These are phyloP conservation scores for Haplosporangium gracile DNA, from an alignment of 192 early-diverging fungal species.

Conservation along the genomic window DNA sequence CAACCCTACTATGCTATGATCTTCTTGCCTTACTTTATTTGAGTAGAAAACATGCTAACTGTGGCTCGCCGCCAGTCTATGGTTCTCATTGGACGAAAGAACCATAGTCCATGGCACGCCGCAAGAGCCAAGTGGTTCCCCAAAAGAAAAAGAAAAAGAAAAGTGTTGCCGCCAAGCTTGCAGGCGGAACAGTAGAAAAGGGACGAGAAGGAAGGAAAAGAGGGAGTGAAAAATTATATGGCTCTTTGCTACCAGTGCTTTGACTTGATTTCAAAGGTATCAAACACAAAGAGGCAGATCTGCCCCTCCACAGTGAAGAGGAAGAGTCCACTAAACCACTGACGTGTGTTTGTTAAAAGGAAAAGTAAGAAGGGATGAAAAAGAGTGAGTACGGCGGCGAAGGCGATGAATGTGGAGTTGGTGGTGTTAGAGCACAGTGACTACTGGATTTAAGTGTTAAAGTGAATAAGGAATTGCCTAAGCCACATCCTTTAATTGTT, in stretches of 20 bases:
- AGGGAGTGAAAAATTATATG: background rate
- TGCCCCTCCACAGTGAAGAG: background rate
- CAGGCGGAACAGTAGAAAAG: background rate
- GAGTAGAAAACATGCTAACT: background rate
- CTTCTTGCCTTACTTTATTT: background rate
- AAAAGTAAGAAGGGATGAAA: too few relatives aligned
- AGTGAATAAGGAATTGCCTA: too few relatives aligned
- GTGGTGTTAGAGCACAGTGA: too few relatives aligned
- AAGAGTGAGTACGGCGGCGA: too few relatives aligned
- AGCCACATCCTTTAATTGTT: too few relatives aligned
- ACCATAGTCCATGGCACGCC: background rate
- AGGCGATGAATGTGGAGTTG: too few relatives aligned
- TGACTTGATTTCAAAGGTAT: background rate
- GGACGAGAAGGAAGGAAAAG: background rate
- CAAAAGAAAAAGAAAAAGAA: background rate
- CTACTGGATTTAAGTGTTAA: too few relatives aligned
- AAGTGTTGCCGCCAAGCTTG: background rate
- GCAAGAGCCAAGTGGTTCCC: background rate
- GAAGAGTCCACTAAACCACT: background rate
- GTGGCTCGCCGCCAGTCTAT: slow-evolving; percentile 3
- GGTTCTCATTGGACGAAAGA: background rate
- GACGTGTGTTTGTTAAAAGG: background rate
- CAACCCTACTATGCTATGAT: too few relatives aligned
- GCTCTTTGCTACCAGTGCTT: slow-evolving; percentile 5
- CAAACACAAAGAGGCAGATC: background rate